Percentiles rank a stretch among this genome's conserved stretches.
phyloP scores from a whole-genome alignment of 1,284 basidiomycete genomes.

The Bothia castanella region DNA sequence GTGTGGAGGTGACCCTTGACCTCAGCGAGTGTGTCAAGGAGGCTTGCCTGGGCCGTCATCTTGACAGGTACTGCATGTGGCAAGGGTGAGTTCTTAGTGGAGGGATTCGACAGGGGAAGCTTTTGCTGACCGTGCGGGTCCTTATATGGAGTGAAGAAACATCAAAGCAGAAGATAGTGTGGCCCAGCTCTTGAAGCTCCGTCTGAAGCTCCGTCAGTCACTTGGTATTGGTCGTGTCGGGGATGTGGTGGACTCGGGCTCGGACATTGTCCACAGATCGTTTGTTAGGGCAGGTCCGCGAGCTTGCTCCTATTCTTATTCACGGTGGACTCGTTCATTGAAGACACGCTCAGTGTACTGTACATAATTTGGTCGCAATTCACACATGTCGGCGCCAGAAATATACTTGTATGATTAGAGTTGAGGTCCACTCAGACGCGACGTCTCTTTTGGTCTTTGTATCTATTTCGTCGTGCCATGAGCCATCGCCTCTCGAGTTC shows the following conservation, averaged over 20 bases:
- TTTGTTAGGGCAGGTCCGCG: not conserved
- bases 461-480: conserved; percentile 2
- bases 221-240: not conserved
- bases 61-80: not conserved
- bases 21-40: not conserved
- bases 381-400: too few relatives aligned
- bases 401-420: too few relatives aligned
- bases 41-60: not conserved
- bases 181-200: too few relatives aligned
- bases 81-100: too few relatives aligned
- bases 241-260: too few relatives aligned
- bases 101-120: too few relatives aligned
- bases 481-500: conserved; percentile 12
- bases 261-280: not conserved
- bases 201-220: too few relatives aligned
- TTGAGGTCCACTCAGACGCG: not conserved
- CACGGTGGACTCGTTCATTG: not conserved
- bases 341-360: not conserved
- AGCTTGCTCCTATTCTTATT: not conserved
- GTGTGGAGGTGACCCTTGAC: not conserved
- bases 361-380: too few relatives aligned
- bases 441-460: not conserved
- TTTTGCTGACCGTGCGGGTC: not conserved
- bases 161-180: too few relatives aligned
- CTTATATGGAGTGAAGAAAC: too few relatives aligned